Conservation (phyloP, 805 yeast species). For the Sugiyamaella mastotermitis region DNA sequence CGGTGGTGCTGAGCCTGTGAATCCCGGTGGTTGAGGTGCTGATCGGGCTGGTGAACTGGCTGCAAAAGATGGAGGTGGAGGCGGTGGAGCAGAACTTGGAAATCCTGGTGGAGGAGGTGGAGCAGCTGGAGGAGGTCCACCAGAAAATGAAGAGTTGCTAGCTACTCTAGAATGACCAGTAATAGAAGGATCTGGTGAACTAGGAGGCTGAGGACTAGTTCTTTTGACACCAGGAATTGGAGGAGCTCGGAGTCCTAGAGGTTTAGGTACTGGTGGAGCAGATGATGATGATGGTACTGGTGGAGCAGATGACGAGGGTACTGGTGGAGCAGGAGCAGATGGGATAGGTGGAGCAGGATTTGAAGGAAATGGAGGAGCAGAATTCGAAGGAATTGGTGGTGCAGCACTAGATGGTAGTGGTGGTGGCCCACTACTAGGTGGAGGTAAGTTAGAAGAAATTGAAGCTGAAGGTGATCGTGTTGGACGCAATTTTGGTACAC, state of each 20-base stretch:
- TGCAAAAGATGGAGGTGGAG: slow-evolving; percentile 4
- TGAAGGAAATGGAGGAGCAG: slow-evolving; percentile 16
- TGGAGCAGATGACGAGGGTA: slow-evolving; percentile 8
- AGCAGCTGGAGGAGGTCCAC: slow-evolving; percentile 3
- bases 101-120: slow-evolving; percentile 4
- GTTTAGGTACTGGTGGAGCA: slow-evolving; percentile 5
- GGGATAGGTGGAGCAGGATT: slow-evolving; percentile 5
- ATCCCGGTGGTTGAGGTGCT: slow-evolving; percentile 3
- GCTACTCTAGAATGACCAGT: no score
- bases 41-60: slow-evolving; percentile 15
- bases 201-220: no score
- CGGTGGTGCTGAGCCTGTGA: slow-evolving; percentile 15
- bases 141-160: no score
- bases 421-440: slow-evolving; percentile 9
- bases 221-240: slow-evolving; percentile 7
- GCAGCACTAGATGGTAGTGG: not conserved
- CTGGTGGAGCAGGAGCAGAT: slow-evolving; percentile 3
- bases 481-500: not conserved
- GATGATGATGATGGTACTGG: slow-evolving; percentile 9
- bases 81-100: slow-evolving; percentile 3
- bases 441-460: slow-evolving; percentile 10
- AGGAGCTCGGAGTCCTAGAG: slow-evolving; percentile 6
- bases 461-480: slow-evolving; percentile 6
- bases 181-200: no score
- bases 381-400: slow-evolving; percentile 16